Conservation (phyloP, 2,329 filamentous ascomycete genomes). For the Calonectria pauciramosa region DNA sequence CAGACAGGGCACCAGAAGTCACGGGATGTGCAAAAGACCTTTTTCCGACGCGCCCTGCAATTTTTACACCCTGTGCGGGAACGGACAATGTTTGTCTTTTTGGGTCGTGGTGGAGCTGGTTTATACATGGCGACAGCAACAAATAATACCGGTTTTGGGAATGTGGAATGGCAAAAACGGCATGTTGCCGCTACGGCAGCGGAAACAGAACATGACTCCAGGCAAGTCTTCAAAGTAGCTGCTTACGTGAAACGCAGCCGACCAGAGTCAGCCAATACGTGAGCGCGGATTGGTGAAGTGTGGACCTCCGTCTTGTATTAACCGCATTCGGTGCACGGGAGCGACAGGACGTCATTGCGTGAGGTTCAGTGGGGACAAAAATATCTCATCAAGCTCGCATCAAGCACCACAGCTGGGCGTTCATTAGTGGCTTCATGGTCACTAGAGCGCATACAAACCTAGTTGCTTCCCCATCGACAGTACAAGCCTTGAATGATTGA, state of each 20-base stretch:
- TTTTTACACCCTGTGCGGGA: conserved; percentile 35
- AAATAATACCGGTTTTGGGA: no score
- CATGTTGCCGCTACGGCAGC: not conserved
- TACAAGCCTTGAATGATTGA: no score
- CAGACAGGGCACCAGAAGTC: not conserved
- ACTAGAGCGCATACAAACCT: no score
- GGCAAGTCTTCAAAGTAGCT: not conserved
- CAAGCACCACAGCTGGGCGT: not conserved
- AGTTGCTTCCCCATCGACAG: no score
- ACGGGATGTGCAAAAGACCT: conserved; percentile 21
- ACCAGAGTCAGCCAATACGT: not conserved
- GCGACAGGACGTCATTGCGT: not conserved
- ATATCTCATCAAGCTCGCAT: not conserved
- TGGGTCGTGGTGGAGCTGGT: conserved; percentile 34
- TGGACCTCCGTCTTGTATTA: not conserved
- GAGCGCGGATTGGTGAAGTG: not conserved
- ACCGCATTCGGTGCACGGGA: not conserved
- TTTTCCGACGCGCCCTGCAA: conserved; percentile 35
- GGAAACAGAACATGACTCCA: not conserved
- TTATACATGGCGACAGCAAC: conserved; percentile 35
- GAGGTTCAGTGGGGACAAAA: not conserved
- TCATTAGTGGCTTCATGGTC: not conserved
- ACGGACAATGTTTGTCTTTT: conserved; percentile 41
- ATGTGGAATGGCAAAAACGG: not conserved
- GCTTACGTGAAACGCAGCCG: not conserved